Base-by-base conservation (phyloP, 73 alveolate genomes). In the Symbiodinium pilosum region DNA sequence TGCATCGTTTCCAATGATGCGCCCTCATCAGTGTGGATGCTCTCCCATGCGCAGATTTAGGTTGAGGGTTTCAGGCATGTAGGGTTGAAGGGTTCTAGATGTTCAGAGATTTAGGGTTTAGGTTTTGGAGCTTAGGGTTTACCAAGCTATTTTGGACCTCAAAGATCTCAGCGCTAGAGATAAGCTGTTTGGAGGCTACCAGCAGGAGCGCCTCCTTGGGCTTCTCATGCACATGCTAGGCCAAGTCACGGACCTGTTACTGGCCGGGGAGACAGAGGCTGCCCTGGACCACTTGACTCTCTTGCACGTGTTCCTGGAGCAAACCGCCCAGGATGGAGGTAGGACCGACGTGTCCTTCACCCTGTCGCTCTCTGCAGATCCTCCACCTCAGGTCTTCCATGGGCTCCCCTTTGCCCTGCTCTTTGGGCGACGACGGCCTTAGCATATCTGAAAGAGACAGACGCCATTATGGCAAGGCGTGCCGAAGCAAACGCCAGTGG, bases 321-420 rank as follows among this genome's bases (percentile, higher is more conserved):
- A 86, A 47, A n/a, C 68, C 41, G 51, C 83, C 28, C 84, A 51
- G 83, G 94, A 86, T 44, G 56, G 59, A n/a, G 38, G 39, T 4
- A 32, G 71, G 38, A 51, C 84, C 84, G 94, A 86, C n/a, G 40
- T 86, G 41, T 81, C 77, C 4, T 86, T 32, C 26, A 26, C 30
- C 26, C 30, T 86, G 56, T 30, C 56, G 2, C 84, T 86, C 41
- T 12, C 36, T 32, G 84, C 52, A 56, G 94, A 86, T 47, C 94
- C 94, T 1, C 94, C 94, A 7, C 54, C 94, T 12, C 81, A 43
- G 56, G 24, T 86, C 7, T 86, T 73, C 56, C 8, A 36, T 86
- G 52, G 28, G 52, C 94, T 11, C 84, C 94, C 34, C 84, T 86
- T 2, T 47, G 84, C 36, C 94, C 94, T 5, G 83, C 52, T 16